A percentile compares a stretch with the other conserved stretches of the same genome.
phyloP scores from a whole-genome alignment of 2,329 filamentous ascomycete species.

The Pseudocercospora fuligena region DNA sequence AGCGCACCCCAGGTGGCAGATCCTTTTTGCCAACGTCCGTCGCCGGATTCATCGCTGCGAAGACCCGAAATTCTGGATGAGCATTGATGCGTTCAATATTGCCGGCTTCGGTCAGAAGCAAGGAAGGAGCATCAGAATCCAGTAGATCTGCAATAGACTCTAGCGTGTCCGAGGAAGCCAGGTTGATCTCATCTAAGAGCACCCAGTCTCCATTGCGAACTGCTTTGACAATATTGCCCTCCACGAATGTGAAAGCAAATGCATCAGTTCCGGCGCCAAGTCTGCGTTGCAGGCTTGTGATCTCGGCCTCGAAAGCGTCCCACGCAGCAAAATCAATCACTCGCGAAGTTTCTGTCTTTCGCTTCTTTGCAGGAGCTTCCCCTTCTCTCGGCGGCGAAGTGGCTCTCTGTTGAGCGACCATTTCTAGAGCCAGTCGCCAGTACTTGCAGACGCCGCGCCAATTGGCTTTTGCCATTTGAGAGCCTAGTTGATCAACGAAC shows the following conservation, averaged over 20 bases:
- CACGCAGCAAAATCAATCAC: constrained; percentile 64
- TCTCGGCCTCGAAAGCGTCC: constrained; percentile 75
- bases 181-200: constrained; percentile 93
- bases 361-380: constrained; percentile 72
- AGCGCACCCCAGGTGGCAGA: constrained; percentile 83
- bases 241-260: constrained; percentile 94
- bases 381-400: constrained; percentile 57
- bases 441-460: constrained; percentile 86
- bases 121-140: constrained; percentile 74
- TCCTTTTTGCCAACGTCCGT: constrained; percentile 97
- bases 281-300: constrained; percentile 81
- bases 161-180: constrained; percentile 91
- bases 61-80: constrained; percentile 92
- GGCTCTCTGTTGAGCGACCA: constrained; percentile 67
- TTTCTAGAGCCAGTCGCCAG: constrained; percentile 86
- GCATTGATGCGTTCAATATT: constrained; percentile 88
- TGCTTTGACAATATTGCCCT: constrained; percentile 96
- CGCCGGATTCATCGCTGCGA: constrained; percentile 98
- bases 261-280: constrained; percentile 71
- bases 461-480: constrained; percentile 77
- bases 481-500: constrained; percentile 80
- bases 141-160: constrained; percentile 92
- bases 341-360: constrained; percentile 62
- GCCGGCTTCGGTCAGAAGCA: constrained; percentile 90
- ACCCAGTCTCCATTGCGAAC: constrained; percentile 96